These are phyloP conservation scores for Ceratobasidium papillatum DNA, from an alignment of 1,284 basidiomycete species.

Conservation along the genomic window DNA sequence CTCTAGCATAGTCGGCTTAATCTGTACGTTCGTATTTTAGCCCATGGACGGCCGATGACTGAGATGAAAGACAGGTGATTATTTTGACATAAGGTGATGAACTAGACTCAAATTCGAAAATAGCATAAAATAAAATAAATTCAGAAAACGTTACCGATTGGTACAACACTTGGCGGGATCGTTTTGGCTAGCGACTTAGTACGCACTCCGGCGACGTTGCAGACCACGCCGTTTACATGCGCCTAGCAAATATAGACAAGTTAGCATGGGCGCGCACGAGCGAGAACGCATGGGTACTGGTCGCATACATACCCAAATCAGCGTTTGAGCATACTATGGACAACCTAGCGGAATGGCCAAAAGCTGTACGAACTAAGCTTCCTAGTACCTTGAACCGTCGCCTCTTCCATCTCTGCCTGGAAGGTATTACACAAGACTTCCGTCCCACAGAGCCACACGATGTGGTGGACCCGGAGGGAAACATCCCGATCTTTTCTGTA, in stretches of 20 bases:
- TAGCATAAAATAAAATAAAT: not conserved
- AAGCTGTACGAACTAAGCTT: slow-evolving; percentile 13
- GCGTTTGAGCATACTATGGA: slow-evolving; percentile 12
- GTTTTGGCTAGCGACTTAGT: slow-evolving; percentile 21
- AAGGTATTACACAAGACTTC: slow-evolving; percentile 14
- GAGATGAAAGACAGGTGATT: slow-evolving; percentile 2
- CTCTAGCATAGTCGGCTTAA: no score
- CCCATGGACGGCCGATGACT: slow-evolving; percentile 7
- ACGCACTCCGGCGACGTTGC: slow-evolving; percentile 30
- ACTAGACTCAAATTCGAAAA: not conserved
- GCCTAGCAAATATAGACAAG: slow-evolving; percentile 30
- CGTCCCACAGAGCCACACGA: slow-evolving; percentile 13
- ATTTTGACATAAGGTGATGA: not conserved
- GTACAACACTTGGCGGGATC: slow-evolving; percentile 20
- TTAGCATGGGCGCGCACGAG: slow-evolving; percentile 26
- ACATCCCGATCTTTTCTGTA: slow-evolving; percentile 16
- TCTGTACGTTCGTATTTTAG: no score
- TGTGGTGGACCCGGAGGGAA: slow-evolving; percentile 31
- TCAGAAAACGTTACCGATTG: slow-evolving; percentile 9
- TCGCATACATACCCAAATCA: slow-evolving; percentile 40
- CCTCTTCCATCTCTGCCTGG: slow-evolving; percentile 33
- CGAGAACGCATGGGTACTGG: slow-evolving; percentile 30
- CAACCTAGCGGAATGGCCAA: not conserved
- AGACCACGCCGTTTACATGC: slow-evolving; percentile 36
- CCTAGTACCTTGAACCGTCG: slow-evolving; percentile 6